Conservation (phyloP, 208 protist species). For the Vickermania ingenoplastis region DNA sequence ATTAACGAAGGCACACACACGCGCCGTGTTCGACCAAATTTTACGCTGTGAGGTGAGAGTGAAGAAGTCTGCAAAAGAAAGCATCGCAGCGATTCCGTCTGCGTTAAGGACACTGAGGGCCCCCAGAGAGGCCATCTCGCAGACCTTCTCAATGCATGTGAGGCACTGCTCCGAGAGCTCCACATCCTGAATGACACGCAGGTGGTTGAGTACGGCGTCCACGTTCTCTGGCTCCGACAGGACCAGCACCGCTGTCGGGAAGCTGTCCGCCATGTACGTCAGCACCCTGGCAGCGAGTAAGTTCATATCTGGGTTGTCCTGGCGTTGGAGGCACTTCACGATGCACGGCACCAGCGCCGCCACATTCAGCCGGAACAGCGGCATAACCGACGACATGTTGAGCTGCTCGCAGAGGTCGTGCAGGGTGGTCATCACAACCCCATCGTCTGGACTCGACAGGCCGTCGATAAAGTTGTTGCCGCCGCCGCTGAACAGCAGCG, state of each 20-base stretch:
- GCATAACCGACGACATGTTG: conserved; percentile 81
- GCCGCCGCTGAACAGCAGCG: conserved; percentile 7
- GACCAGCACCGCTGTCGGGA: conserved; percentile 54
- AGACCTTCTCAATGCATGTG: conserved; percentile 87
- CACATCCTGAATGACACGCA: conserved; percentile 89
- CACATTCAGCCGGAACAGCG: conserved; percentile 52
- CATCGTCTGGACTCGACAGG: conserved; percentile 51
- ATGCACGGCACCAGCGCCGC: conserved; percentile 55
- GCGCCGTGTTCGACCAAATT: conserved; percentile 62
- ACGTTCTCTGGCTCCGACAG: conserved; percentile 47
- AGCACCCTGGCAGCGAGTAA: conserved; percentile 81
- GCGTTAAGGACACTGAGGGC: conserved; percentile 40
- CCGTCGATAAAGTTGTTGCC: conserved; percentile 14
- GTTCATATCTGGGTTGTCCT: conserved; percentile 85
- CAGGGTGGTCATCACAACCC: conserved; percentile 36
- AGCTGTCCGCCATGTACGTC: conserved; percentile 84
- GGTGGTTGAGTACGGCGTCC: conserved; percentile 55
- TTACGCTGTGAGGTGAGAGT: conserved; percentile 80
- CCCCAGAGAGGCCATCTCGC: conserved; percentile 22
- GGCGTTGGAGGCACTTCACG: conserved; percentile 53
- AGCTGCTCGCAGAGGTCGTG: conserved; percentile 87
- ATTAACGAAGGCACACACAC: conserved; percentile 59
- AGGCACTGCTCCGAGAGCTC: conserved; percentile 93
- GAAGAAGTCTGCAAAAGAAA: conserved; percentile 93
- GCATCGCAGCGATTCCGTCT: conserved; percentile 71